Evolutionary conservation across 352 stramenopile species (phyloP), one percentile per base, ranked within the genome.

Genomic region (Pythium guiyangense): DNA sequence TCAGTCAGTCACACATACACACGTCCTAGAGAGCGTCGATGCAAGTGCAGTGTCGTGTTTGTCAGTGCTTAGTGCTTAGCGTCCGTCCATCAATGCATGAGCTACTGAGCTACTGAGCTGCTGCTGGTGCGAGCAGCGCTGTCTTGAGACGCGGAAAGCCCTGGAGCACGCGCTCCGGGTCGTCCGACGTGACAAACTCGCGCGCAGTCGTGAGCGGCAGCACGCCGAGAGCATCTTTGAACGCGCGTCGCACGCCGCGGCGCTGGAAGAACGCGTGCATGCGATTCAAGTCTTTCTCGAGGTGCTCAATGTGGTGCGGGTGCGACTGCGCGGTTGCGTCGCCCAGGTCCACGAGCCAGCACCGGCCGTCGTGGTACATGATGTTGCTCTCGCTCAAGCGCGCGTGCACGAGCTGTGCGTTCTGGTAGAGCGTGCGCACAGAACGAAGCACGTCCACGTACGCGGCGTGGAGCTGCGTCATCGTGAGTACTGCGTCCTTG

Each of bases 321-420:
- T 95, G 86, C 17, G 68, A 55, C 37, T 57, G 46, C 49, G 95
- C 79, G 15, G 94, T 79, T 12, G 87, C 77, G 45, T 91, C 78
- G 0, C 78, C 80, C 57, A 97, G 92, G 63, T 96, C 89, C 58
- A 94, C 94, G 42, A 97, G 79, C 81, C 60, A 96, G 59, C 64
- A 77, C 51, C 57, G 77, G 27, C 63, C 71, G 45, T 72, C 77
- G 63, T 68, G 69, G 26, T 87, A 80, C 22, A 96, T 67, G 39
- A 97, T 82, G 55, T 84, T 96, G 56, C 77, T 84, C 52, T 80
- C 66, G 29, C 49, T 74, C 35, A 89, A 54, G 0, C 50, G 59
- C 27, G 72, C 69, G 55, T 87, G 77, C 22, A 89, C 74, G 44
- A 89, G 62, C n/a, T 81, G 70, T 46, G 72, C 77, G 20, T 62